Base-by-base conservation (phyloP, 192 early-diverging fungal species). In the Entrophospora sp. region DNA sequence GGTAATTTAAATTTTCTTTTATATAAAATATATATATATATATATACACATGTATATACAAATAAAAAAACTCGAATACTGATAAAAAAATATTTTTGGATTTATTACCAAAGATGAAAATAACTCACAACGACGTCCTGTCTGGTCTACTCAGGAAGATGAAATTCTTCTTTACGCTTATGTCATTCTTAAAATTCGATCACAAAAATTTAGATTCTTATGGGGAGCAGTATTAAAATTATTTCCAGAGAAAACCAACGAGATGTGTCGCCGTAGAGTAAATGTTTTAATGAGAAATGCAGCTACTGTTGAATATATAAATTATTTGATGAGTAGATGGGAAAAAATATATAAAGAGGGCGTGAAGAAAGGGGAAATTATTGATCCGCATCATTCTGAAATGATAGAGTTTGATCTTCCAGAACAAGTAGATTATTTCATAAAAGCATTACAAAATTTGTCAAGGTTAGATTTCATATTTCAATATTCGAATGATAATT, bases 61-160 rank as follows among this genome's bases (percentile, higher is more conserved):
- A n/a, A n/a, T n/a, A n/a, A n/a, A n/a, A n/a, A n/a, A n/a, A n/a
- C n/a, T n/a, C n/a, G n/a, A n/a, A n/a, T n/a, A n/a, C n/a, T n/a
- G n/a, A n/a, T n/a, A n/a, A n/a, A n/a, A n/a, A n/a, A n/a, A n/a
- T n/a, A n/a, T n/a, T n/a, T n/a, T n/a, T n/a, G n/a, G 66, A 14
- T 67, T 67, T 55, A 58, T 64, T 28, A 63, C 68, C n/a, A 60
- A 69, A 63, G 64, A 69, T 61, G 68, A 69, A 22, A 37, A 27
- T 8, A 18, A 20, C 18, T 25, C 34, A 7, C 31, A 64, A 6
- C 61, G 68, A 32, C 60, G 68, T 24, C 68, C 68, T 3, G n/a
- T 42, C 2, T 69, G 68, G 68, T 40, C 12, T 38, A 18, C 28
- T 37, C 20, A 53, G 3, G 68, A 69, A 31, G 68, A 69, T 44